These are phyloP conservation scores for Thymus quinquecostatus DNA, from an alignment of 257 asterid genomes.

Conservation along the genomic window DNA sequence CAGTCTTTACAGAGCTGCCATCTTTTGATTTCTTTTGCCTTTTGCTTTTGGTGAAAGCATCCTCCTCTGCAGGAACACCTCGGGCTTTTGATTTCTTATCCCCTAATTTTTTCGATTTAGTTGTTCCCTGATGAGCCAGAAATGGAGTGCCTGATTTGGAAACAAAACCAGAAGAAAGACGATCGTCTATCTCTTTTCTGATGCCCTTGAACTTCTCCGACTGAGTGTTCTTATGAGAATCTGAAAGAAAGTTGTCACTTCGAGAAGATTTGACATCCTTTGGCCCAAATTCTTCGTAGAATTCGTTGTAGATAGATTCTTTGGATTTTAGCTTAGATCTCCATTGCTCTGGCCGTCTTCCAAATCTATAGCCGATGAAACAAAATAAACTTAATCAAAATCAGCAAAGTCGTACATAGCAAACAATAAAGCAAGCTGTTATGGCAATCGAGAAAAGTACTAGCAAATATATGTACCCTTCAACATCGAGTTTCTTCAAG, in stretches of 20 bases:
- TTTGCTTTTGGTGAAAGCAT: constrained; percentile 35
- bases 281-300: constrained; percentile 74
- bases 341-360: constrained; percentile 81
- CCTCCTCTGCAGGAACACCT: constrained; percentile 36
- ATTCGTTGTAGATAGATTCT: constrained; percentile 69
- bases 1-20: constrained; percentile 19
- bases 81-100: constrained; percentile 43
- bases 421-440: not conserved
- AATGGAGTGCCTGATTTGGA: constrained; percentile 52
- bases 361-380: constrained; percentile 50
- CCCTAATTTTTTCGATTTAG: constrained; percentile 44
- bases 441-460: constrained; percentile 14
- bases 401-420: not conserved
- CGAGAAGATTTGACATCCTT: constrained; percentile 53
- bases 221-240: constrained; percentile 49
- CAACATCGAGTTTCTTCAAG: constrained; percentile 84
- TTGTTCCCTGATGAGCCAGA: constrained; percentile 70
- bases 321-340: constrained; percentile 76
- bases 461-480: constrained; percentile 60
- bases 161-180: constrained; percentile 48
- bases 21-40: constrained; percentile 36
- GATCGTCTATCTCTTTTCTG: constrained; percentile 71
- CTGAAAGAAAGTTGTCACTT: constrained; percentile 62
- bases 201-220: constrained; percentile 72
- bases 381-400: not conserved